Evolutionary conservation across 441 rosid species (phyloP), one percentile per base, ranked within the genome.

Genomic region (Francoa sonchifolia): DNA sequence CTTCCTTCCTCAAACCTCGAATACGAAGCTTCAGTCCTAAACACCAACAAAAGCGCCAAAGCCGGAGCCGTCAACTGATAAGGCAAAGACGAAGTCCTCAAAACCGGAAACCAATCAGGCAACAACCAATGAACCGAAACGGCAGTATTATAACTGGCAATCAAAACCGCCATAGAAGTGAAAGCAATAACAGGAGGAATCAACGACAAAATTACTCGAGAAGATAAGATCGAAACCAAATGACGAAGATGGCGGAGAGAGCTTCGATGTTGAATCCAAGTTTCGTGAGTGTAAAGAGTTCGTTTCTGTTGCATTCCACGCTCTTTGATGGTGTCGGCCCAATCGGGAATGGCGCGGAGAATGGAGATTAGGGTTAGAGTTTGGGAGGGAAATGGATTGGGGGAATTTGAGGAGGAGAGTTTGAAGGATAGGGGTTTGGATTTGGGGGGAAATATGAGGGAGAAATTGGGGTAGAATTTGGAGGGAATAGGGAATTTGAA

Each of bases 21-120:
- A 65, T 83, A 88, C 19, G 95, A 81, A n/a, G 97, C 94, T 61
- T 88, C 93, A 7, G 94, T 88, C 52, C 95, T 61, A 39, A 88
- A 88, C 48, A 84, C 97, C 36, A 88, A 53, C 59, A 88, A 72
- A 52, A 84, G 68, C 1, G 97, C 97, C 48, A 88, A 40, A 19
- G 94, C 94, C 2, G 97, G 97, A 29, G 94, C 95, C 0, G 94
- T 88, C 35, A 81, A 52, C 71, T 88, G 97, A 47, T 88, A 84
- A 3, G 95, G 90, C 63, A 88, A 52, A n/a, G 97, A 66, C 0
- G 90, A 81, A 0, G 95, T 64, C 40, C 79, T 60, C 13, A 88
- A 46, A 40, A 84, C 59, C 0, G 88, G 97, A 46, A 84, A 71
- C 10, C 78, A 54, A 0, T 44, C 71, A 2, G 94, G 94, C 55